Base-by-base conservation (phyloP, 1,139 yeast species). In the Lodderomyces margitis region DNA sequence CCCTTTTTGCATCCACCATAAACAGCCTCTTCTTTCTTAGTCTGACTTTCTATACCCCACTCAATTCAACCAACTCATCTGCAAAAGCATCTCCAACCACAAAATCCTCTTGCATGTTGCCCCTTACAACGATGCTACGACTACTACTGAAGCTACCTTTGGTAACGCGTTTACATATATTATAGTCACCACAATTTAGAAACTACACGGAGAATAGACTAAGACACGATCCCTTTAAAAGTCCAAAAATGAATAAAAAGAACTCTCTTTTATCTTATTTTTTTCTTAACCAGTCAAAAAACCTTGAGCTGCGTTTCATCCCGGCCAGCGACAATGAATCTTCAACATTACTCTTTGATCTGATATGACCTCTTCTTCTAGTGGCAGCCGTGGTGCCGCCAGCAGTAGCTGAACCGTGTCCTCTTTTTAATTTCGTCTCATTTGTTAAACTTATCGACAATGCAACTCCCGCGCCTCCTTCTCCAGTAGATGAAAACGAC, bases 261-360 rank as follows among this genome's bases (percentile, higher is more conserved):
- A 11, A 23, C 11, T n/a, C 17, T 28, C 5, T n/a, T 15, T 11
- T 10, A 4, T 19, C 6, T 16, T 37, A 36, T 34, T 42, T 45
- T 37, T 44, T 45, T 38, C 42, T 45, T 30, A 50, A 36, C 53
- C 53, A 50, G 44, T 45, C 46, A 34, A 49, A 42, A 31, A 49
- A 33, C 30, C 38, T 46, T 15, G 46, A 44, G 37, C 46, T 45
- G 23, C 46, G 36, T 24, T 38, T 46, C 21, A 38, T 32, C 24
- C 24, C 24, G 15, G 35, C 24, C 24, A 21, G 24, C 24, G 35
- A 32, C 24, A 37, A 32, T 28, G 24, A 32, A 39, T 38, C 45
- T n/a, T 43, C 44, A 36, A 24, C 27, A 20, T 16, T 31, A n/a
- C 35, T 30, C 17, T 31, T 30, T 20, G 34, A 25, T 31, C 40